Percentiles rank a stretch among this genome's conserved stretches.
Evolutionary conservation across 768 basidiomycete genomes (phyloP).

Genomic region (Leucosporidium yakuticum): DNA sequence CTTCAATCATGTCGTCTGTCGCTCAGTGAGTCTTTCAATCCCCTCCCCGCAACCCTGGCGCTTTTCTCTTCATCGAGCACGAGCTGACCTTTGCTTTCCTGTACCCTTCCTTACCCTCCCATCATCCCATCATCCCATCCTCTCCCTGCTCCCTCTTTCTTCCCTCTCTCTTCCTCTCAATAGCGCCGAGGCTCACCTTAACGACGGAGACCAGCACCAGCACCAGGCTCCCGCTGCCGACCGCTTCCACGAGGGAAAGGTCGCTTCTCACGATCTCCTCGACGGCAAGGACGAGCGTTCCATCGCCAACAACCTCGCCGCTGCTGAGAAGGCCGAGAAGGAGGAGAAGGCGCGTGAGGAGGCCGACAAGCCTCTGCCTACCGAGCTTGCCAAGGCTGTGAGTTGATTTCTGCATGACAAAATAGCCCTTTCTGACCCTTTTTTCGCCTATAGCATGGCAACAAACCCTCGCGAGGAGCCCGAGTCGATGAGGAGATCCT

Average conservation of each 20-base stretch:
- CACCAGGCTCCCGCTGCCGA: not conserved
- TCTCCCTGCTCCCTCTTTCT: no score
- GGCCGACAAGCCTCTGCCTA: conserved; percentile 5
- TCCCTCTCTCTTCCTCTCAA: not conserved
- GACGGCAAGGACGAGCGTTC: conserved; percentile 30
- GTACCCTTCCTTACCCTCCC: no score
- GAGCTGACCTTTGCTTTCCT: no score
- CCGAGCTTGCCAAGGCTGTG: conserved; percentile 13
- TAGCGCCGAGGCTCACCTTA: conserved; percentile 3
- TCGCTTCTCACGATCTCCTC: conserved; percentile 16
- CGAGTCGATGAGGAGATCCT: conserved; percentile 27
- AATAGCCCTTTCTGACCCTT: no score
- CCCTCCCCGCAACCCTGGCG: no score
- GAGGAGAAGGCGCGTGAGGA: conserved; percentile 21
- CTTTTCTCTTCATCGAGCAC: no score
- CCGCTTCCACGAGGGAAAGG: conserved; percentile 28
- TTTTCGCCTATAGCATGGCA: conserved; percentile 12
- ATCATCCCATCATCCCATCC: no score
- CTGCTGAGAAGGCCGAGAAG: conserved; percentile 21
- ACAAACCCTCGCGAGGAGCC: conserved; percentile 28
- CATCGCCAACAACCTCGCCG: conserved; percentile 33
- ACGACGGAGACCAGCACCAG: conserved; percentile 7
- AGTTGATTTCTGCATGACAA: no score
- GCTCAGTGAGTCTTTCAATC: no score
- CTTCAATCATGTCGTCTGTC: no score